Percentiles rank a stretch among this genome's conserved stretches.
phyloP scores from a whole-genome alignment of 345 rosid genomes.

The Populus deltoides region DNA sequence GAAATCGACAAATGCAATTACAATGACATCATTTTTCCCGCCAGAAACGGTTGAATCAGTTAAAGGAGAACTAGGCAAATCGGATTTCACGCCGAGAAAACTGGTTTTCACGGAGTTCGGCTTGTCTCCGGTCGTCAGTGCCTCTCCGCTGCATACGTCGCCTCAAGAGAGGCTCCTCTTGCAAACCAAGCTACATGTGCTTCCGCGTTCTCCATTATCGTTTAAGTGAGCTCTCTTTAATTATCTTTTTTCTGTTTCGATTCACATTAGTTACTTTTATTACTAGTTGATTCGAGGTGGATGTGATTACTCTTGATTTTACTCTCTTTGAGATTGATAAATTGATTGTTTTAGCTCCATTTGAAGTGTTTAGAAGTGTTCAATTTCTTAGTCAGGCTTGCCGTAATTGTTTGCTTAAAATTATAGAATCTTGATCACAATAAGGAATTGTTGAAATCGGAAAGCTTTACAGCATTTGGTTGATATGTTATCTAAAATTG shows the following conservation, averaged over 20 bases:
- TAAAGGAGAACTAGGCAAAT: constrained; percentile 1
- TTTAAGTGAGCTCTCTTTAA: constrained; percentile 9
- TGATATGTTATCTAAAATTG: neutral
- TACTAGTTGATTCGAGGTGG: neutral
- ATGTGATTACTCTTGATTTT: neutral
- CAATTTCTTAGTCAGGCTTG: no score
- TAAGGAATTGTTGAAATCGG: neutral
- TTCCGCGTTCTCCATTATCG: constrained; percentile 15
- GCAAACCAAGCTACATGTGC: constrained; percentile 14
- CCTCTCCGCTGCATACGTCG: constrained; percentile 8
- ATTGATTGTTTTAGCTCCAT: neutral
- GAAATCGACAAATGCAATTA: neutral
- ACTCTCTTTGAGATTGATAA: neutral
- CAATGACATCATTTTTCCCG: constrained; percentile 8
- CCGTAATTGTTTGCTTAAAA: no score
- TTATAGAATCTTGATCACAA: no score
- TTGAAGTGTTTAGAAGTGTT: neutral
- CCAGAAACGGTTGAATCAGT: constrained; percentile 12
- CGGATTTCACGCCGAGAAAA: constrained; percentile 27
- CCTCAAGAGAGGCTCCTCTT: constrained; percentile 1
- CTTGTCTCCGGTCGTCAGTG: constrained; percentile 21
- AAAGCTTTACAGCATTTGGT: neutral
- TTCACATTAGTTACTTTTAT: no score
- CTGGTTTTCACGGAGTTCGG: constrained; percentile 43
- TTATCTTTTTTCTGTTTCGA: neutral